Evolutionary conservation across 805 yeast genomes (phyloP).

Genomic region (Hanseniaspora lachancei): DNA sequence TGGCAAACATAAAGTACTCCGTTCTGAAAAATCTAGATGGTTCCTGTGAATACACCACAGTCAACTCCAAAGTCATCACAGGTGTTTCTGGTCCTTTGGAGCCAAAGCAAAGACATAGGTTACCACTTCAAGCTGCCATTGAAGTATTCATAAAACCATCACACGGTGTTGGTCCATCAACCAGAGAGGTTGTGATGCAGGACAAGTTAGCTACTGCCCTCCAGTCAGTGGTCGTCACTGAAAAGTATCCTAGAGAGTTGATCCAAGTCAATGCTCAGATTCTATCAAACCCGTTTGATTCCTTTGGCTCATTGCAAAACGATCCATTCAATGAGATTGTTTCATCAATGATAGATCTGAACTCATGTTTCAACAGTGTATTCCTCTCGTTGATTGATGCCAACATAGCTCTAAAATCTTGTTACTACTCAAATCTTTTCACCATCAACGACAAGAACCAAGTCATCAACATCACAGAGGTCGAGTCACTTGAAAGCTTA

Average conservation of each 20-base stretch:
- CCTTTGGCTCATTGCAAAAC: conserved; percentile 25
- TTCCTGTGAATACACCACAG: conserved; percentile 47
- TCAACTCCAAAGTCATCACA: conserved; percentile 46
- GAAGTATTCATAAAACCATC: conserved; percentile 73
- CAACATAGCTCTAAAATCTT: conserved; percentile 52
- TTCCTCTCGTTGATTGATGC: conserved; percentile 70
- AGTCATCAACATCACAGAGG: conserved; percentile 35
- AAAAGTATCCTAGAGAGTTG: conserved; percentile 65
- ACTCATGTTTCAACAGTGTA: conserved; percentile 59
- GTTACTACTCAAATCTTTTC: conserved; percentile 46
- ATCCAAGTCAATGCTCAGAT: conserved; percentile 59
- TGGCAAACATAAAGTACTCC: conserved; percentile 6
- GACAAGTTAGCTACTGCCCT: conserved; percentile 54
- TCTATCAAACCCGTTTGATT: conserved; percentile 30
- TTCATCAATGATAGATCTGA: conserved; percentile 39
- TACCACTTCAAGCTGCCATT: conserved; percentile 62
- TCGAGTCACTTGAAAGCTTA: conserved; percentile 6
- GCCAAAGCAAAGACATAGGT: conserved; percentile 66
- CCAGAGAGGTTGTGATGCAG: conserved; percentile 66
- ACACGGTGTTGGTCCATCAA: conserved; percentile 48
- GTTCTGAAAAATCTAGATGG: conserved; percentile 52
- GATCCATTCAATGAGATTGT: conserved; percentile 19
- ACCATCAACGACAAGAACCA: conserved; percentile 22
- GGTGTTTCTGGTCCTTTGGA: conserved; percentile 90
- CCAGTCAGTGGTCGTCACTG: conserved; percentile 45